Conservation (phyloP, 1,284 basidiomycete genomes). For the Ceratobasidium sp. region DNA sequence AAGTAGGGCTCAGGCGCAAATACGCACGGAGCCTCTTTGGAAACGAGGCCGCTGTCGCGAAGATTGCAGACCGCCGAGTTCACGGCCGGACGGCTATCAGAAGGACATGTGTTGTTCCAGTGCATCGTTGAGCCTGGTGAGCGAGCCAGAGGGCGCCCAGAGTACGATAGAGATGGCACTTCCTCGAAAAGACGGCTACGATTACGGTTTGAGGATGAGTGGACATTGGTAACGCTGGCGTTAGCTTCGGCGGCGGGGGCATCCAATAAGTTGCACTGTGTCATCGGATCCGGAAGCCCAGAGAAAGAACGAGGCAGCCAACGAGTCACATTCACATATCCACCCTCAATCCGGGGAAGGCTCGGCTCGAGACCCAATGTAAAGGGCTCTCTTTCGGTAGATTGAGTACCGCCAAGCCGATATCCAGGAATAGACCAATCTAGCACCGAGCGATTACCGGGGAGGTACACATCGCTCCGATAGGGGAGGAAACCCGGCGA, state of each 20-base stretch:
- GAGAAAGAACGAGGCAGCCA: background rate
- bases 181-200: background rate
- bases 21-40: background rate
- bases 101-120: background rate
- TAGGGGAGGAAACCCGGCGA: background rate
- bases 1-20: background rate
- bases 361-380: background rate
- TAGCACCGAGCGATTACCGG: background rate
- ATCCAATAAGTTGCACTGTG: background rate
- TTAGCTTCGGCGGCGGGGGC: background rate
- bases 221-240: background rate
- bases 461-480: background rate
- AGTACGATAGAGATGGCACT: background rate
- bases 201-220: background rate
- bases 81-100: background rate
- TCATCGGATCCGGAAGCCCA: background rate
- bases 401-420: background rate
- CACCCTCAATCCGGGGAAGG: background rate
- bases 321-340: background rate
- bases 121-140: background rate
- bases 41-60: background rate
- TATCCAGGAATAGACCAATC: background rate
- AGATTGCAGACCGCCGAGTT: background rate
- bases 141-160: background rate
- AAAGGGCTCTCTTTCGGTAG: background rate